Conservation (phyloP, 176 grass and related monocot species). For the Chrysopogon serrulatus region DNA sequence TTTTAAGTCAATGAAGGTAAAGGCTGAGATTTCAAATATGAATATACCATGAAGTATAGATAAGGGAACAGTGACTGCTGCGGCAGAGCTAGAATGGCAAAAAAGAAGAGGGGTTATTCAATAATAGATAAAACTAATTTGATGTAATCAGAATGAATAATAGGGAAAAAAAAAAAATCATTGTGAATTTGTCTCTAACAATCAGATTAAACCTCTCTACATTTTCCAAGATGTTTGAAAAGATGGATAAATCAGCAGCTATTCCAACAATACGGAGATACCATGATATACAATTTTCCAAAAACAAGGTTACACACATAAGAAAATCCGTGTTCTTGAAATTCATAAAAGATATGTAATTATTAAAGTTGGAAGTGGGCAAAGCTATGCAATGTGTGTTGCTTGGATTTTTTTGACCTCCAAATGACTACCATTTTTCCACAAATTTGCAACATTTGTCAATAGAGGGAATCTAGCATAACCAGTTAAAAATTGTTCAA, state of each 20-base stretch:
- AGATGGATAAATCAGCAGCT: not conserved
- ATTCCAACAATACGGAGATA: no score
- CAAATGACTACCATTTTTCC: no score
- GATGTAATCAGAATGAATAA: not conserved
- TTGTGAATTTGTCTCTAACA: not conserved
- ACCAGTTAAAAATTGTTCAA: no score
- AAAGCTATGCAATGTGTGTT: no score
- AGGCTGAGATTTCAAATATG: not conserved
- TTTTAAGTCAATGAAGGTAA: not conserved
- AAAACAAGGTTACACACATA: not conserved
- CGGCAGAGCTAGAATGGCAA: slow-evolving; percentile 38
- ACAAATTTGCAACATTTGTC: no score
- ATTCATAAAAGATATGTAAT: no score
- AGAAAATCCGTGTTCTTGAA: not conserved
- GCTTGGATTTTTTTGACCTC: no score
- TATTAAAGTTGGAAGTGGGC: no score
- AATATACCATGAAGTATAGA: not conserved
- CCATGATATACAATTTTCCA: not conserved
- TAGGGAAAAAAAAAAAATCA: not conserved
- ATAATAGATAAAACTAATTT: not conserved
- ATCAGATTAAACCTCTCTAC: not conserved
- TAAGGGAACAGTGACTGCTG: slow-evolving; percentile 46
- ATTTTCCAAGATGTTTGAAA: not conserved
- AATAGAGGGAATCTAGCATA: no score
- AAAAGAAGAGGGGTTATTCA: not conserved